These are phyloP conservation scores for Sporothrix humicola DNA, from an alignment of 2,329 filamentous ascomycete genomes.

Conservation along the genomic window DNA sequence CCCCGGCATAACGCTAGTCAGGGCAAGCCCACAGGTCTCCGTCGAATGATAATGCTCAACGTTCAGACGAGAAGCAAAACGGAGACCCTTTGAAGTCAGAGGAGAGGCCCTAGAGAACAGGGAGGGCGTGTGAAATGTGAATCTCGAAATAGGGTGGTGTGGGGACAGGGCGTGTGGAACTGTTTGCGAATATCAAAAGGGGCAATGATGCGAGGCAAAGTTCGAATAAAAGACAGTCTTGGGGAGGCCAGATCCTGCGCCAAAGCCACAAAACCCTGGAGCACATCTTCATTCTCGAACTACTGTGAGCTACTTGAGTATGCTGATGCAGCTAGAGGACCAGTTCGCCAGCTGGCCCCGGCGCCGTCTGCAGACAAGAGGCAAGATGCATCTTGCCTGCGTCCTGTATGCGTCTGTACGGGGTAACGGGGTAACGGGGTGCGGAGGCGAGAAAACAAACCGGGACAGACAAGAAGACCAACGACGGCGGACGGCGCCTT, in stretches of 20 bases:
- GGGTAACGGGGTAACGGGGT: slow-evolving; percentile 21
- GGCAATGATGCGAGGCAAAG: neutral
- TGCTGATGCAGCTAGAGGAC: neutral
- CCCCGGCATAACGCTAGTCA: neutral
- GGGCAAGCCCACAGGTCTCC: neutral
- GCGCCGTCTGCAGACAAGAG: neutral
- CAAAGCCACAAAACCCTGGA: neutral
- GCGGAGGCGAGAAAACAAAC: slow-evolving; percentile 29
- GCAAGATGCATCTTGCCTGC: neutral
- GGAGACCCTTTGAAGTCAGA: neutral
- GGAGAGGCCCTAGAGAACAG: neutral
- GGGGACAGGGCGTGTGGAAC: neutral
- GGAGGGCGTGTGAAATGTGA: neutral
- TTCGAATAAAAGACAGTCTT: neutral
- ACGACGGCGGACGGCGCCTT: neutral
- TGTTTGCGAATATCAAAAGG: neutral
- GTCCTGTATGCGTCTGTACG: slow-evolving; percentile 11
- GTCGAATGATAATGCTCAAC: neutral
- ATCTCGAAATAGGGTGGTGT: neutral
- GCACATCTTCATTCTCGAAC: neutral
- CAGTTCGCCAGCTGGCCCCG: neutral
- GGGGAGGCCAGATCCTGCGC: neutral
- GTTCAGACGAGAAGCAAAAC: neutral
- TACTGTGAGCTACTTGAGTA: neutral
- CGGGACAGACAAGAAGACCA: neutral